These are phyloP conservation scores for Anthracocystis panici-leucophaei DNA, from an alignment of 1,284 basidiomycete genomes.

Conservation along the genomic window DNA sequence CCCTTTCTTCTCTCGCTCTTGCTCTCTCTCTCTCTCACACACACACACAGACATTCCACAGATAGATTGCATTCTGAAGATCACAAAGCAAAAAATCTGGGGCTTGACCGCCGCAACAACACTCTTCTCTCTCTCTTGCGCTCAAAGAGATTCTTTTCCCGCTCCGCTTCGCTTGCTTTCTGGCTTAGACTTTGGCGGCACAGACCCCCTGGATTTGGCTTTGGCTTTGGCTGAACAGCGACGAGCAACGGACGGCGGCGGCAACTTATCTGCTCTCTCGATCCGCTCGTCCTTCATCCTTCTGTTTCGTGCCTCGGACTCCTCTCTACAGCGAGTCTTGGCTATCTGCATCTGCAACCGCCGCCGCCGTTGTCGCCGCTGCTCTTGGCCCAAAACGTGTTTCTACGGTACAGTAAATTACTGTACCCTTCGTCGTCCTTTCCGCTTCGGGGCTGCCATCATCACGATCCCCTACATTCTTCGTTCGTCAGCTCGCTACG, in stretches of 20 bases:
- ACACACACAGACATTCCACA: too few species aligned
- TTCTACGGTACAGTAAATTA: not conserved
- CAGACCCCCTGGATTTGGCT: not conserved
- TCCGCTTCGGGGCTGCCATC: too few species aligned
- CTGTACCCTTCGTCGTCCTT: too few species aligned
- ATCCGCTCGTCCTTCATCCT: not conserved
- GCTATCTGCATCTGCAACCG: not conserved
- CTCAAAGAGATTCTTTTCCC: not conserved
- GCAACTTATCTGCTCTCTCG: slow-evolving; percentile 7
- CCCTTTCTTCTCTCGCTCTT: not conserved
- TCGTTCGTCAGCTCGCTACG: too few species aligned
- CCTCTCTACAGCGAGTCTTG: not conserved
- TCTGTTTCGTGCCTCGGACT: not conserved
- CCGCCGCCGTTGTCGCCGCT: not conserved
- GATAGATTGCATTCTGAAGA: too few species aligned
- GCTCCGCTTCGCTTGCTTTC: not conserved
- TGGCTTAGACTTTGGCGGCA: not conserved
- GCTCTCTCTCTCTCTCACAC: not conserved
- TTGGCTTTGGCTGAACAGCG: not conserved
- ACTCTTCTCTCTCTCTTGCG: slow-evolving; percentile 1
- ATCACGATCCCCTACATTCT: too few species aligned
- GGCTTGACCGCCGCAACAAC: not conserved
- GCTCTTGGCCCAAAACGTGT: not conserved
- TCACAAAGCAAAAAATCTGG: too few species aligned
- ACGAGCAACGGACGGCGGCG: not conserved